Base-by-base conservation (phyloP, 768 basidiomycete species). In the Russula griseocarnosa region DNA sequence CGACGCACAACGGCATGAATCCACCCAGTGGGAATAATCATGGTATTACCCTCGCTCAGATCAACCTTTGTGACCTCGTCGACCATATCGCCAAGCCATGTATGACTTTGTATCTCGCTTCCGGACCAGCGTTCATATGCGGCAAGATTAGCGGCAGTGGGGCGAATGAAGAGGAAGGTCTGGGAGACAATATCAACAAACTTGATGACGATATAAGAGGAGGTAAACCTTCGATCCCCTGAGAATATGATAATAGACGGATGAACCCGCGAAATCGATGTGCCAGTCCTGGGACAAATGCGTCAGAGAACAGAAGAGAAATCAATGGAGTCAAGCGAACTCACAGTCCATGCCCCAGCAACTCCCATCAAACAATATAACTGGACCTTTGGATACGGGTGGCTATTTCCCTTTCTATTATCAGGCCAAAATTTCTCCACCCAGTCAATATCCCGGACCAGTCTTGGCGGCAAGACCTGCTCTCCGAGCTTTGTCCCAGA, bases 351-450 rank as follows among this genome's bases (percentile, higher is more conserved):
- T 34, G 93, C 92, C 26, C 86, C 83, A 9, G 85, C 87, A 24
- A 96, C 94, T 38, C 93, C 92, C 97, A 99, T 99, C 62, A 99
- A 78, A 71, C 96, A 98, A 73, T 99, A 99, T 56, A 96, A 74
- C 71, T 96, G 94, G 2, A 99, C 96, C 71, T 96, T 96, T 8
- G 96, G 96, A 71, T 90, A 94, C 57, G 81, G 70, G 62, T 91
- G 82, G 0, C 87, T 85, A 69, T 84, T 84, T 64, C 79, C 72
- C 73, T 86, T 88, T 69, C 85, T 83, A 53, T 84, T 85, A 61
- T 80, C 81, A 0, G 94, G 94, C 96, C 96, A 99, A 73, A 87
- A 92, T 65, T 88, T 90, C 73, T 97, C 94, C 7, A 98, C 96
- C 96, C 96, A 99, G 70, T 98, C 97, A 67, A 98, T 73, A 61